A percentile compares a stretch with the other conserved stretches of the same genome.
phyloP scores from a whole-genome alignment of 2,329 filamentous ascomycete species.

The Fusarium virguliforme region DNA sequence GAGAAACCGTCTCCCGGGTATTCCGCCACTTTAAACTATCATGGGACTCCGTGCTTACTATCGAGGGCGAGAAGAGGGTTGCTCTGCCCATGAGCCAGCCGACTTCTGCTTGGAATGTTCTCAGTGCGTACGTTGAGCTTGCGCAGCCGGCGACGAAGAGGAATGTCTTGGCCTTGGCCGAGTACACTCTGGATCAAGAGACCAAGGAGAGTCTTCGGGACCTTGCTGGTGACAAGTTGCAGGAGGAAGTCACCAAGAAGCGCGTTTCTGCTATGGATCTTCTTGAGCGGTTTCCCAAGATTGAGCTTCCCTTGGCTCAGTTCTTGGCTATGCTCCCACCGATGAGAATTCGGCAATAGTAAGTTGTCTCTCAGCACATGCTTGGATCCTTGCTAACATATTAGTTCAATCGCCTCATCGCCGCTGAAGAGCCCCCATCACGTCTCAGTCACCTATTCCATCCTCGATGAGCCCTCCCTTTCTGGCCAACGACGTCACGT shows the following conservation, averaged over 20 bases:
- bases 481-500: conserved; percentile 57
- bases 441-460: conserved; percentile 10
- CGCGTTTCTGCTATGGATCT: conserved; percentile 73
- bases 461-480: conserved; percentile 45
- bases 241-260: conserved; percentile 63
- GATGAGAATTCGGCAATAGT: conserved; percentile 64
- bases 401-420: conserved; percentile 76
- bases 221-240: conserved; percentile 55
- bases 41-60: conserved; percentile 72
- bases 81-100: conserved; percentile 68
- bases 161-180: conserved; percentile 46
- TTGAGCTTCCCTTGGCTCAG: conserved; percentile 70
- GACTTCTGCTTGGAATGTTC: conserved; percentile 72
- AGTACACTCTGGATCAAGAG: conserved; percentile 54
- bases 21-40: conserved; percentile 75
- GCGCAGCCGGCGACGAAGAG: conserved; percentile 77
- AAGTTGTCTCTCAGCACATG: background rate
- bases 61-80: conserved; percentile 64
- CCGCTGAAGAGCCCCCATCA: conserved; percentile 67
- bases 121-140: conserved; percentile 79
- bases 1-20: conserved; percentile 71
- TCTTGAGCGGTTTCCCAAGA: conserved; percentile 69
- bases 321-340: conserved; percentile 77
- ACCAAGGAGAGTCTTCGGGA: conserved; percentile 57
- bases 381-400: background rate